Percentiles rank a stretch among this genome's conserved stretches.
These are phyloP conservation scores for Suhomyces tanzawaensis DNA, from an alignment of 805 yeast genomes.

Conservation along the genomic window DNA sequence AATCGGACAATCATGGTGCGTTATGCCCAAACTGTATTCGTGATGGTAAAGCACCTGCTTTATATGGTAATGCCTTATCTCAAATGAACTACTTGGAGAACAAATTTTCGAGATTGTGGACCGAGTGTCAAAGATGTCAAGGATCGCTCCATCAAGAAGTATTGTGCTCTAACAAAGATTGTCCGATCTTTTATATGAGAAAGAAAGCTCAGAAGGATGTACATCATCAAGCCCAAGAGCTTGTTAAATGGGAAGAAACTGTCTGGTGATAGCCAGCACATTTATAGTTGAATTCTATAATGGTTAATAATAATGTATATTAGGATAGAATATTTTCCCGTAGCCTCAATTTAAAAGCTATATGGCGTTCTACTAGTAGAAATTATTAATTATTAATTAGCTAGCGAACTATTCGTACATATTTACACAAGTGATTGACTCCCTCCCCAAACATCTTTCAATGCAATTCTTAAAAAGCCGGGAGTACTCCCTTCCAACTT, in stretches of 20 bases:
- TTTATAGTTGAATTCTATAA: too few relatives aligned
- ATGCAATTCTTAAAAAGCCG: conserved; percentile 52
- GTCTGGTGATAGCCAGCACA: conserved; percentile 45
- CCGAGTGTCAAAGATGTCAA: conserved; percentile 97
- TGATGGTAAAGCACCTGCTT: conserved; percentile 59
- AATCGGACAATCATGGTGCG: conserved; percentile 58
- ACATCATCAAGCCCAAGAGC: conserved; percentile 52
- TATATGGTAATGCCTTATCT: conserved; percentile 79
- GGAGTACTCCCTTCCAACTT: conserved; percentile 55
- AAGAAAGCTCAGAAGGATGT: conserved; percentile 79
- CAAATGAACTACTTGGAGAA: conserved; percentile 77
- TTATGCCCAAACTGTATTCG: conserved; percentile 76
- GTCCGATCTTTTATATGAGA: conserved; percentile 97
- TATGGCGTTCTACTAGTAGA: too few relatives aligned
- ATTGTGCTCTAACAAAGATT: conserved; percentile 89
- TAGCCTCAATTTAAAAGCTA: too few relatives aligned
- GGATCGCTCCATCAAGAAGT: conserved; percentile 96
- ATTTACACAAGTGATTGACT: conserved; percentile 45
- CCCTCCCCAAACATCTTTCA: conserved; percentile 51
- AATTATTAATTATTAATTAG: too few relatives aligned
- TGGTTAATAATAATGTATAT: too few relatives aligned
- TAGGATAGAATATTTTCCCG: too few relatives aligned
- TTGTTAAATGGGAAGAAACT: conserved; percentile 64
- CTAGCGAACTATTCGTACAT: conserved; percentile 42
- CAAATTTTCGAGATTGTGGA: conserved; percentile 88